phyloP scores from a whole-genome alignment of 108 stramenopile species.

The Poteriospumella lacustris region DNA sequence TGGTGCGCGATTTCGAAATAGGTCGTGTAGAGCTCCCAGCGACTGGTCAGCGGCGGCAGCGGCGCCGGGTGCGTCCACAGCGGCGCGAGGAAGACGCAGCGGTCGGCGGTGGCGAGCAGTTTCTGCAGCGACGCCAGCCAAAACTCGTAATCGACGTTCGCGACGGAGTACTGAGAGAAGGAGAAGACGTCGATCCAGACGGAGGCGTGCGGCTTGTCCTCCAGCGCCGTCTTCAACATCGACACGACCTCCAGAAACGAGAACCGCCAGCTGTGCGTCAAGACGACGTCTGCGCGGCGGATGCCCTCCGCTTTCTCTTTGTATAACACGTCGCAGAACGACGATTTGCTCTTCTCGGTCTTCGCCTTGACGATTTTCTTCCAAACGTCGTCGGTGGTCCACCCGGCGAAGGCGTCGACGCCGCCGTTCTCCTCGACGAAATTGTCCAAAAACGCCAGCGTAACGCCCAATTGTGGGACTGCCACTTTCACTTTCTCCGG shows the following conservation, averaged over 20 bases:
- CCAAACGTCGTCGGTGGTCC: neutral
- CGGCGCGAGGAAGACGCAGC: too few species aligned
- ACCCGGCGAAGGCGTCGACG: neutral
- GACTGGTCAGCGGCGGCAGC: too few species aligned
- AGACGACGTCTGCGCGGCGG: too few species aligned
- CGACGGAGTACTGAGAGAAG: neutral
- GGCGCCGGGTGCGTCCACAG: too few species aligned
- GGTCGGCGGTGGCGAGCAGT: too few species aligned
- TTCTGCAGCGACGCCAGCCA: neutral
- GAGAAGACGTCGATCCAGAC: neutral
- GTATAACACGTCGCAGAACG: slow-evolving; percentile 8
- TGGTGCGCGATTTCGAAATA: too few species aligned
- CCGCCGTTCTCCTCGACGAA: neutral
- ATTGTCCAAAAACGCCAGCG: neutral
- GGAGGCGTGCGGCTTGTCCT: neutral
- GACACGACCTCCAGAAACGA: neutral
- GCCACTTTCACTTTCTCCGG: too few species aligned
- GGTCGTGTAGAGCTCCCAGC: too few species aligned
- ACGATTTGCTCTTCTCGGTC: neutral
- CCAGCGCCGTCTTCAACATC: neutral
- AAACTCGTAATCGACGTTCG: neutral
- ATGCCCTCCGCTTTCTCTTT: too few species aligned
- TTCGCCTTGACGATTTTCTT: slow-evolving; percentile 1
- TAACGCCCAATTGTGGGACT: neutral
- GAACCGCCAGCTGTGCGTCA: neutral